Conservation (phyloP, 352 stramenopile species). For the Pythium rishiriense region DNA sequence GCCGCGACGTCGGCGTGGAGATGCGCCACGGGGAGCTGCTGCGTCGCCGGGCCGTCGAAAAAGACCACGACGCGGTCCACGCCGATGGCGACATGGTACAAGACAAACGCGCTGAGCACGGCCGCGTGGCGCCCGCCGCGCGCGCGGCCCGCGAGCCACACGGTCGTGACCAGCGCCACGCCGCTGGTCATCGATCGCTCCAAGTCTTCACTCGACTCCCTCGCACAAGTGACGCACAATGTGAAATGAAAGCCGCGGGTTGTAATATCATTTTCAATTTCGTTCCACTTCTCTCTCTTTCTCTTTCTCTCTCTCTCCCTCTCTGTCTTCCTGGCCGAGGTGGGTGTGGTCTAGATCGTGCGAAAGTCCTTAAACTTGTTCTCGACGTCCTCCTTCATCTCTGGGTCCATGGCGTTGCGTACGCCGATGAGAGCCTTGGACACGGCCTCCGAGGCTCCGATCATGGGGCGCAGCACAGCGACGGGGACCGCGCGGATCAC, state of each 20-base stretch:
- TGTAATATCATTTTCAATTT: neutral
- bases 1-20: conserved; percentile 22
- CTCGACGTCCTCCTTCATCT: conserved; percentile 90
- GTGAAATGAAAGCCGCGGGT: neutral
- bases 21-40: conserved; percentile 19
- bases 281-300: neutral
- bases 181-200: conserved; percentile 1
- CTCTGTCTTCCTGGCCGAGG: conserved; percentile 1
- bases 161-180: conserved; percentile 43
- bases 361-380: conserved; percentile 92
- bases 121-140: conserved; percentile 22
- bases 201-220: neutral
- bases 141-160: conserved; percentile 27
- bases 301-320: conserved; percentile 11
- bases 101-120: conserved; percentile 37
- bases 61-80: conserved; percentile 40
- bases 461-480: conserved; percentile 85
- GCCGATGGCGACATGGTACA: conserved; percentile 41
- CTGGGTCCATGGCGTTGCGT: conserved; percentile 84
- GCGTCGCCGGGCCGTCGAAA: conserved; percentile 31
- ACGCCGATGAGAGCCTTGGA: conserved; percentile 87
- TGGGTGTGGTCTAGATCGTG: conserved; percentile 21
- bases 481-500: conserved; percentile 88
- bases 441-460: conserved; percentile 82
- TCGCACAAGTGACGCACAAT: conserved; percentile 1